Evolutionary conservation across 1,139 yeast species (phyloP), one percentile per base, ranked within the genome.

Genomic region (Suhomyces panamericanus): DNA sequence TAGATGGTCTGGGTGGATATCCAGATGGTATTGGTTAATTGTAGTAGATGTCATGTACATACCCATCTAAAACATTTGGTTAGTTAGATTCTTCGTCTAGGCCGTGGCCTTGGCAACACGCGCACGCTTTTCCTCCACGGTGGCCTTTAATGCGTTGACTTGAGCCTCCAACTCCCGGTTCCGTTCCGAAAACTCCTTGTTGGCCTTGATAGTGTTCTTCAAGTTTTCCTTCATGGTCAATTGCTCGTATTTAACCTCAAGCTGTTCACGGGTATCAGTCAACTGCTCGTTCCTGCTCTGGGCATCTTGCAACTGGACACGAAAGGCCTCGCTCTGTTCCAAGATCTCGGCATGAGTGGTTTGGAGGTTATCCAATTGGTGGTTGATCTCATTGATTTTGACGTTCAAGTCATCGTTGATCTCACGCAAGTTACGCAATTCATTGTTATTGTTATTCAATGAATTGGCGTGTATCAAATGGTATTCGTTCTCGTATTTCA

Each of bases 221-320:
- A 74, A 60, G 49, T 74, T 74, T 50, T 70, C 74, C 47, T 73
- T 70, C 79, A 74, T 73, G 30, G 73, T 72, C 45, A 74, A 63
- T 35, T 64, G 60, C 43, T 68, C 73, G 46, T 69, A 70, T 45
- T 63, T 62, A 16, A 49, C 50, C 47, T 66, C 62, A 35, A 72
- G 57, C 10, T 58, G 56, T 14, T 54, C 55, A 37, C 57, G 55
- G 20, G 50, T 39, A 2, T 37, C 42, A 4, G 41, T 35, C 41
- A 71, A 60, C 20, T 55, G 36, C 10, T 57, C 59, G 31, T 52
- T 52, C 38, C 61, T 59, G 8, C 42, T 49, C 20, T 49, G 56
- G 2, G 69, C 70, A n/a, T 51, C 55, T 1, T 51, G 47, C 17
- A 73, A 55, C 35, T 66, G 62, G 1, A 43, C 48, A 32, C 60